Evolutionary conservation across 2,329 filamentous ascomycete genomes (phyloP), one percentile per base, ranked within the genome.

Genomic region (Aquanectria penicillioides): DNA sequence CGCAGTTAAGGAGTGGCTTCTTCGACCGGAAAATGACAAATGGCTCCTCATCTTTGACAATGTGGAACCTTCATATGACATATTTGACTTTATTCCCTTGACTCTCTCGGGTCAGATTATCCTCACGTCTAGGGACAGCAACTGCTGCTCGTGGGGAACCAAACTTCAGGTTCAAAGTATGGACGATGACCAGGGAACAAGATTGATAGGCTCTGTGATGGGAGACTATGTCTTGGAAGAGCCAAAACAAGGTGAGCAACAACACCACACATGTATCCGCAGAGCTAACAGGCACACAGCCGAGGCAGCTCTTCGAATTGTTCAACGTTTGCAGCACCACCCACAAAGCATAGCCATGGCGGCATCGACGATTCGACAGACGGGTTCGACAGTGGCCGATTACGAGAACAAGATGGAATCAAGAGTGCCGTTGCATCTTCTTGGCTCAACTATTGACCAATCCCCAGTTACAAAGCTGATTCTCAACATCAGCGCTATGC

Each of bases 21-120:
- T 57, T 13, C 37, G 54, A 31, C 54, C 54, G 10, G 54, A 57
- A 11, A 57, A 57, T 15, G 54, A 51, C n/a, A 46, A 34, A 9
- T 57, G 54, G 54, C 20, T 57, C 10, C 46, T 57, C n/a, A 46
- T 57, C 18, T 57, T 57, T 15, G 54, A 57, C 38, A 57, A 57
- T 12, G 54, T 57, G 31, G 54, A 57, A 15, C 46, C 54, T 8
- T 57, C 54, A 17, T 57, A 57, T 38, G 54, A 57, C n/a, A 57
- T 57, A 15, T 57, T 57, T 28, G 54, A 57, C 18, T 57, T 57
- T 51, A 57, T 57, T 31, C 54, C 54, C 6, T 15, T 57, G 31
- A 57, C 54, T 1, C 54, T 57, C n/a, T 57, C 54, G 17, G 54
- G 54, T n/a, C 46, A 57, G 22, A 51, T 57, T 20, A 57, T 51